Percentiles rank a stretch among this genome's conserved stretches.
These are phyloP conservation scores for Alternaria ventricosa DNA, from an alignment of 2,329 filamentous ascomycete genomes.

Conservation along the genomic window DNA sequence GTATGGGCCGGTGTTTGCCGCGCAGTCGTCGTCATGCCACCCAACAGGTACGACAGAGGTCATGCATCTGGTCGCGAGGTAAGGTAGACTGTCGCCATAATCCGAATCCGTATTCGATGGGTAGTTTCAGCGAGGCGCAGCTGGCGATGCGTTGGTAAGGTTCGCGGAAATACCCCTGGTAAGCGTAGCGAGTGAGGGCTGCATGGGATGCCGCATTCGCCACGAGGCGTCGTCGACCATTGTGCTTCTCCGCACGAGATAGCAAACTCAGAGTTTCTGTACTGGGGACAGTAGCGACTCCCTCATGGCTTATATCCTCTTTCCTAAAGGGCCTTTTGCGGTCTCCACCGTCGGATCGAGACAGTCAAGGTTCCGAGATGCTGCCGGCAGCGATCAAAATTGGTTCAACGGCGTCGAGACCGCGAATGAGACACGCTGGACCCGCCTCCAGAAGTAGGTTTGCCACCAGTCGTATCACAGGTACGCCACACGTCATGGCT, in stretches of 20 bases:
- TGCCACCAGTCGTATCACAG: slow-evolving; percentile 12
- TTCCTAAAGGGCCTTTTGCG: slow-evolving; percentile 45
- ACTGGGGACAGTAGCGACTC: slow-evolving; percentile 20
- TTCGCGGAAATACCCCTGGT: slow-evolving; percentile 13
- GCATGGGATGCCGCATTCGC: slow-evolving; percentile 22
- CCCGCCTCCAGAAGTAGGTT: slow-evolving; percentile 16
- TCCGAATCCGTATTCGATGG: slow-evolving; percentile 15
- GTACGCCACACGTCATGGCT: slow-evolving; percentile 23
- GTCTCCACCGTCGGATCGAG: slow-evolving; percentile 27
- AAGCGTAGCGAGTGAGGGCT: slow-evolving; percentile 22
- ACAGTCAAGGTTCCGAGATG: slow-evolving; percentile 31
- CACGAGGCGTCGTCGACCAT: slow-evolving; percentile 15
- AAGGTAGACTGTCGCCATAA: slow-evolving; percentile 11
- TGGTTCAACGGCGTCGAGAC: slow-evolving; percentile 18
- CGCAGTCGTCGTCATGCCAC: slow-evolving; percentile 20
- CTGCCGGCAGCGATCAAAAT: slow-evolving; percentile 28
- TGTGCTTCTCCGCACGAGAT: slow-evolving; percentile 9
- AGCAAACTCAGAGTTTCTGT: slow-evolving; percentile 1
- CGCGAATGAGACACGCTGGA: slow-evolving; percentile 32
- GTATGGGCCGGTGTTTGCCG: slow-evolving; percentile 13
- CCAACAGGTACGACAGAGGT: slow-evolving; percentile 10
- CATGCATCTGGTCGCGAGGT: slow-evolving; percentile 11
- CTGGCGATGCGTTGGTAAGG: slow-evolving; percentile 10
- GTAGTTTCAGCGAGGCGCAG: slow-evolving; percentile 20
- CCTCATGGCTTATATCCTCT: slow-evolving; percentile 36